phyloP scores from a whole-genome alignment of 495 filamentous ascomycete species.

The Ascobolus immersus region DNA sequence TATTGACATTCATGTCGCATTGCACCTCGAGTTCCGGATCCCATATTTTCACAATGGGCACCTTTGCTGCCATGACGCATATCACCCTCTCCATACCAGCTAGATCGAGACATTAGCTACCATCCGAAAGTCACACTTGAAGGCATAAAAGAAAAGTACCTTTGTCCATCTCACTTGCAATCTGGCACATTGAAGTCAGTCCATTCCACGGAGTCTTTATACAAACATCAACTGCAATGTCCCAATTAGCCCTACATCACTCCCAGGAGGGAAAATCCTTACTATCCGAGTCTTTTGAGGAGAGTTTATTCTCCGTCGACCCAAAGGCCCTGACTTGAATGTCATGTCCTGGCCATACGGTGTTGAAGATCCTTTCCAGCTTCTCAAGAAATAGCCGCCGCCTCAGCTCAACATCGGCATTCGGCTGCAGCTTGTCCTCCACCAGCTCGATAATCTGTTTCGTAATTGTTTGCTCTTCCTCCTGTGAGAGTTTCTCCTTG shows the following conservation, averaged over 20 bases:
- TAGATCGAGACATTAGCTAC: constrained; percentile 16
- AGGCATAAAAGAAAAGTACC: constrained; percentile 50
- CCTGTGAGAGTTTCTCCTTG: constrained; percentile 40
- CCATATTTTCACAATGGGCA: constrained; percentile 97
- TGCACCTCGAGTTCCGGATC: constrained; percentile 73
- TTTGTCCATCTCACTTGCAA: constrained; percentile 59
- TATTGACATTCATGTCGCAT: constrained; percentile 99
- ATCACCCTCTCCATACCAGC: constrained; percentile 92
- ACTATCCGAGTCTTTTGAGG: constrained; percentile 94
- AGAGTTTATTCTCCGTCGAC: constrained; percentile 83
- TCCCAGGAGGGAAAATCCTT: constrained; percentile 15
- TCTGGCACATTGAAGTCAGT: constrained; percentile 60
- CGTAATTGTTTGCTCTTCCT: constrained; percentile 53
- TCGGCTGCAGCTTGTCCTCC: constrained; percentile 61
- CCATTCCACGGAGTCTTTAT: constrained; percentile 73
- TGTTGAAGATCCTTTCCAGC: constrained; percentile 60
- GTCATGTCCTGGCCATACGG: constrained; percentile 71
- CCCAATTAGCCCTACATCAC: constrained; percentile 11
- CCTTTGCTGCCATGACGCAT: constrained; percentile 78
- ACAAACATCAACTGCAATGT: constrained; percentile 64
- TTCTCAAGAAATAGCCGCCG: constrained; percentile 55
- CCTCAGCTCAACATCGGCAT: constrained; percentile 47
- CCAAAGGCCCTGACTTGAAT: constrained; percentile 88
- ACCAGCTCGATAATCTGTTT: constrained; percentile 65
- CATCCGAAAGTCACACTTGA: too few species aligned